A percentile compares a stretch with the other conserved stretches of the same genome.
Evolutionary conservation across 768 basidiomycete species (phyloP).

Genomic region (Leucocoprinus leucothites): DNA sequence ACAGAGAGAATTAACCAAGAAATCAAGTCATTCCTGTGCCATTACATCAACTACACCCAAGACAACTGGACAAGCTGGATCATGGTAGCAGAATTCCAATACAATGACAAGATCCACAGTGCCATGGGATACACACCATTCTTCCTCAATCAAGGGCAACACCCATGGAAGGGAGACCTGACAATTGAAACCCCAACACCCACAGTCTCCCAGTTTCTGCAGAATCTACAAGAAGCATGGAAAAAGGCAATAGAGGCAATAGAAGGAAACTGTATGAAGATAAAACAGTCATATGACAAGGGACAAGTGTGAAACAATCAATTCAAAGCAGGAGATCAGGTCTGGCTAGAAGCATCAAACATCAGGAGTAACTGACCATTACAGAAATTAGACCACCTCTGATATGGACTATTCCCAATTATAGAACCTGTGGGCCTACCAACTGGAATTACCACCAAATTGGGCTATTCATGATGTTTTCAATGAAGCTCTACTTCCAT

Average conservation of each 20-base stretch:
- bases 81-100: neutral
- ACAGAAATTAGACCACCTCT: neutral
- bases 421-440: neutral
- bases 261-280: neutral
- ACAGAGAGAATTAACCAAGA: neutral
- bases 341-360: neutral
- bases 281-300: neutral
- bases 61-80: neutral
- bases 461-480: neutral
- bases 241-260: neutral
- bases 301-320: neutral
- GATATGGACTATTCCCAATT: neutral
- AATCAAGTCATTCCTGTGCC: neutral
- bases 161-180: neutral
- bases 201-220: neutral
- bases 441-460: neutral
- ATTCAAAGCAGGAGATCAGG: neutral
- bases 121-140: neutral
- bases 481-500: neutral
- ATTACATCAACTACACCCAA: neutral
- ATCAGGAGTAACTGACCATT: neutral
- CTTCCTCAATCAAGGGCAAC: neutral
- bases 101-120: neutral
- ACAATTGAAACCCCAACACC: neutral
- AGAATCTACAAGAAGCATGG: neutral